A percentile compares a stretch with the other conserved stretches of the same genome.
Evolutionary conservation across 352 stramenopile species (phyloP).

Genomic region (Aphanomyces invadans): DNA sequence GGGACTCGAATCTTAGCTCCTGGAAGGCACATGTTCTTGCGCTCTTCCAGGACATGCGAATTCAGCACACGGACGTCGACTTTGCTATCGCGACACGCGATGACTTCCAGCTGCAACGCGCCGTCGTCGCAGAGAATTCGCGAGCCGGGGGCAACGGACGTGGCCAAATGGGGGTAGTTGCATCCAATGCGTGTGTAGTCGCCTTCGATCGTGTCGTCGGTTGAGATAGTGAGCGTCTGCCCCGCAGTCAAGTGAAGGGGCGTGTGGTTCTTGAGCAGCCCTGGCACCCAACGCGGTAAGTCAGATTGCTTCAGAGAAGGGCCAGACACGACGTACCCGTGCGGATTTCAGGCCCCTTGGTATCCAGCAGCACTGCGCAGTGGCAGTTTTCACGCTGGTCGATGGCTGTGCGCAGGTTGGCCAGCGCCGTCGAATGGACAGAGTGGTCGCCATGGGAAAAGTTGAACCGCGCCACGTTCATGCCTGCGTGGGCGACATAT

Average conservation of each 20-base stretch:
- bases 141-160: conserved; percentile 86
- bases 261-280: conserved; percentile 58
- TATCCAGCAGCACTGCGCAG: conserved; percentile 95
- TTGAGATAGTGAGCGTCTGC: conserved; percentile 85
- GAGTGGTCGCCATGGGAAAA: conserved; percentile 99
- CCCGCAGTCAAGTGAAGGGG: conserved; percentile 62
- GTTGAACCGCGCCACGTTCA: conserved; percentile 98
- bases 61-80: conserved; percentile 80
- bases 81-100: conserved; percentile 57
- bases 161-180: conserved; percentile 90
- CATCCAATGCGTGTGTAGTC: conserved; percentile 81
- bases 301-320: background rate
- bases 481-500: no score
- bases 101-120: conserved; percentile 88
- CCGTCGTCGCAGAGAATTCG: conserved; percentile 96
- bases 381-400: conserved; percentile 57
- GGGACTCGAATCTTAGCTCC: conserved; percentile 85
- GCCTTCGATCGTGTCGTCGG: conserved; percentile 79
- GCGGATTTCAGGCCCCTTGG: conserved; percentile 95
- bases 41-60: conserved; percentile 87
- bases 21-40: conserved; percentile 97
- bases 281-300: background rate
- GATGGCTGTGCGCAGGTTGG: conserved; percentile 84
- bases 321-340: conserved; percentile 45
- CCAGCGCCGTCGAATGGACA: conserved; percentile 79